Evolutionary conservation across 768 basidiomycete genomes (phyloP).

Genomic region (Macrolepiota albuminosa): DNA sequence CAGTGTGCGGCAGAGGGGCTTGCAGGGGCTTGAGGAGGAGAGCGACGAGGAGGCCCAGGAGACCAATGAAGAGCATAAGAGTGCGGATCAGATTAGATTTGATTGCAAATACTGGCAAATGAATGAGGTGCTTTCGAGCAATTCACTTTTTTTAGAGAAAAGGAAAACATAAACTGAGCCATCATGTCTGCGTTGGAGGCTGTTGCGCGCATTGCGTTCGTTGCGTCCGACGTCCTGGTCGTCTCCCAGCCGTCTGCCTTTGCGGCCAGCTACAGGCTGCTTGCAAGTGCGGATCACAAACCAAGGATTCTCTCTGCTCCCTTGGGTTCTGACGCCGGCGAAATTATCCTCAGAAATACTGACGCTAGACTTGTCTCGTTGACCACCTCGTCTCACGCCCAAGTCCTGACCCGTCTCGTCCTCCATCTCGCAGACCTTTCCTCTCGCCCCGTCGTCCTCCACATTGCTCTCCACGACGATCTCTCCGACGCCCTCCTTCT

Average conservation of each 20-base stretch:
- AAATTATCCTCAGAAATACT: slow-evolving; percentile 47
- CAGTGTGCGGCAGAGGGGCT: slow-evolving; percentile 8
- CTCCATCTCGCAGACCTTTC: slow-evolving; percentile 68
- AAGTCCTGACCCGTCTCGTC: slow-evolving; percentile 55
- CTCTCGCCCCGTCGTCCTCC: slow-evolving; percentile 59
- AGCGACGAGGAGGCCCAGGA: slow-evolving; percentile 27
- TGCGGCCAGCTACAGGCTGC: slow-evolving; percentile 30
- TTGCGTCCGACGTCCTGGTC: slow-evolving; percentile 64
- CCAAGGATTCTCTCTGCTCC: slow-evolving; percentile 49
- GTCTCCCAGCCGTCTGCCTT: slow-evolving; percentile 53
- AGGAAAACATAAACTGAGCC: slow-evolving; percentile 4
- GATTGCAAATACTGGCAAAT: slow-evolving; percentile 31
- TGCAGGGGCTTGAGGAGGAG: slow-evolving; percentile 27
- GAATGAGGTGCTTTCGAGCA: slow-evolving; percentile 37
- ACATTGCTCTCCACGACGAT: slow-evolving; percentile 61
- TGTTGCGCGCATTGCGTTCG: slow-evolving; percentile 67
- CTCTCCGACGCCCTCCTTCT: slow-evolving; percentile 74
- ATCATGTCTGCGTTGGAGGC: slow-evolving; percentile 24
- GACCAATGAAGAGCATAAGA: slow-evolving; percentile 15
- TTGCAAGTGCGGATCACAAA: slow-evolving; percentile 29
- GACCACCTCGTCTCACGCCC: slow-evolving; percentile 47
- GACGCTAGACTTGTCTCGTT: slow-evolving; percentile 50
- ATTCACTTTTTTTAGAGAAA: slow-evolving; percentile 11
- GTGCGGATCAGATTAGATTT: slow-evolving; percentile 7
- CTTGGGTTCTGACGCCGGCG: slow-evolving; percentile 60